Conservation (phyloP, 148 eudicot genomes). For the Simmondsia chinensis region DNA sequence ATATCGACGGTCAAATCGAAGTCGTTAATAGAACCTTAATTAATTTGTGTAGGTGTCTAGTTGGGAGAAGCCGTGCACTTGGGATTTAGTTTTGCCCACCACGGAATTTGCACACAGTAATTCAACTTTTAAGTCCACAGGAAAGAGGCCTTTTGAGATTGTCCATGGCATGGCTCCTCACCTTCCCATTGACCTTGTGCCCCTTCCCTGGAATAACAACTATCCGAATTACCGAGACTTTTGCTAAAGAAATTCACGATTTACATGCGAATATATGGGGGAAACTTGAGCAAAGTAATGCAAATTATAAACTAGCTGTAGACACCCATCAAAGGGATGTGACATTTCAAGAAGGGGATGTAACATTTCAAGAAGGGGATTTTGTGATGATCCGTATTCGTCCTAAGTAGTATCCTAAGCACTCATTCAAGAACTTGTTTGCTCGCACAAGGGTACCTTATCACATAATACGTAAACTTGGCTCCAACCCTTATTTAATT, state of each 20-base stretch:
- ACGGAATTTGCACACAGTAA: too few relatives aligned
- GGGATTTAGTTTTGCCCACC: too few relatives aligned
- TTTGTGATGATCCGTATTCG: background rate
- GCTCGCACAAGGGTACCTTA: background rate
- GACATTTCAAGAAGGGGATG: background rate
- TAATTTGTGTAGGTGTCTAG: background rate
- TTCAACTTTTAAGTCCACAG: too few relatives aligned
- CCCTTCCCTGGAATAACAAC: too few relatives aligned
- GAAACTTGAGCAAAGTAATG: slow-evolving; percentile 1
- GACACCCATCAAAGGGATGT: background rate
- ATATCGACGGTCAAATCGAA: background rate
- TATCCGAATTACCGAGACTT: too few relatives aligned
- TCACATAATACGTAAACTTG: background rate
- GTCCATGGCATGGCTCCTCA: too few relatives aligned
- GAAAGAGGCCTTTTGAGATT: too few relatives aligned
- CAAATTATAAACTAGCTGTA: background rate
- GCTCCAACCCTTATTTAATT: background rate
- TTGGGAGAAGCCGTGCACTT: too few relatives aligned
- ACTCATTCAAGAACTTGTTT: background rate
- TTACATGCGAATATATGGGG: background rate
- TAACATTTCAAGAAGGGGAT: background rate
- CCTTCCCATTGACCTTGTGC: too few relatives aligned
- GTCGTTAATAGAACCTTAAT: background rate
- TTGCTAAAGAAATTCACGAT: background rate
- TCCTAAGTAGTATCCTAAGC: background rate